Base-by-base conservation (phyloP, 345 rosid species). In the Cardamine chenopodiifolia region DNA sequence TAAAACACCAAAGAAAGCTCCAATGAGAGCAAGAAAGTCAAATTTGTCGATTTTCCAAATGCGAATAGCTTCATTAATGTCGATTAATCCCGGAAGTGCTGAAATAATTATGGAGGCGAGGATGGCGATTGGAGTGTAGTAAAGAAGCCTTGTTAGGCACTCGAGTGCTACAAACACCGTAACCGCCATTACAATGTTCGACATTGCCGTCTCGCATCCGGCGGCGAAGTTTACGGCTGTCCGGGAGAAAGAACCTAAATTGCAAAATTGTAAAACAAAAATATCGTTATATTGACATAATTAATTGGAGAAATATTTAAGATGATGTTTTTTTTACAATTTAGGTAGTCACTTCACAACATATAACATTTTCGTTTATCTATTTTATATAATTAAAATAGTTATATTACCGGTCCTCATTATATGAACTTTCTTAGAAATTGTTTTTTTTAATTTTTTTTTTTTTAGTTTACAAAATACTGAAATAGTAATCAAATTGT, bases 31-130 rank as follows among this genome's bases (percentile, higher is more conserved):
- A 13, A 93, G 94, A 81, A 93, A 93, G 53, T 91, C 98, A 0
- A 93, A 81, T 77, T 91, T 91, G 10, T 93, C 97, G 17, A 90
- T 59, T 78, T 82, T 93, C 98, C 98, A 93, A 45, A 91, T 87
- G 11, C 74, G 74, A 69, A 68, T 59, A 61, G 88, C 86, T 78
- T 84, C 91, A 55, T 83, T 63, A 22, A 86, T 4, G 70, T 93
- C 91, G 4, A 93, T 82, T 11, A 93, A 84, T 28, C 97, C 98
- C 0, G 98, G 98, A 19, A 93, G 86, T 42, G 98, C 96, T 4
- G 97, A 89, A 0, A 93, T 79, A 53, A 93, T 91, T 29, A 93
- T 82, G 13, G 98, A 91, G 13, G 98, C 91, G 3, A 91, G 91
- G 76, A 91, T 85, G 1, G 98, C 88, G 0, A 78, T 66, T 0